Base-by-base conservation (phyloP, 352 stramenopile species). In the Phytopythium boreale region DNA sequence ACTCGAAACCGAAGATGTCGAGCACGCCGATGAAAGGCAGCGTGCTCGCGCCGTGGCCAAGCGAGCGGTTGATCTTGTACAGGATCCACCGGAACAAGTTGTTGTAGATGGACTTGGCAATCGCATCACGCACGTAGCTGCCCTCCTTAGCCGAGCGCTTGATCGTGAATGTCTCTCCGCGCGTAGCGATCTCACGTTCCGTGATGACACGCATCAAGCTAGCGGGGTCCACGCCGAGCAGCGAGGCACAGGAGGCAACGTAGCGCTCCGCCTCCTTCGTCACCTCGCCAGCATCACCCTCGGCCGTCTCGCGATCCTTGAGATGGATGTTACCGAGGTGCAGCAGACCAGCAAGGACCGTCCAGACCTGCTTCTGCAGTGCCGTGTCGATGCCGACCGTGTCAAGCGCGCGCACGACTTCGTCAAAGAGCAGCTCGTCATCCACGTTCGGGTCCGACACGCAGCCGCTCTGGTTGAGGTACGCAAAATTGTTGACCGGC, bases 1-100 rank as follows among this genome's bases (percentile, higher is more conserved):
- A 97, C 72, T 99, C 96, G 68, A 99, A 99, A 20, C 96, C 96
- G 75, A 98, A 99, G 70, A 98, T 99, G 87, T 99, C 96, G 22
- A 99, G 74, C 31, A 99, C 85, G 34, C 95, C 96, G 68, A 99
- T 98, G 62, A 97, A 97, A 31, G 79, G 75, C 34, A 86, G 61
- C 58, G 69, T 81, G 63, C 61, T 85, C 47, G 77, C 89, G 55
- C 76, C 92, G 80, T 88, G 90, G 51, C 84, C 90, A 63, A 82
- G 88, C 70, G 79, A 88, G 65, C 70, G 74, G 84, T 97, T 93
- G 66, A 91, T 93, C 67, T 87, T 87, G 60, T 76, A 77, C 56
- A 93, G 56, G 52, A 93, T 91, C 80, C 82, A 93, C 62, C 87
- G 82, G 72, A 98, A 98, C 29, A 92, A 66, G 59, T 88, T 87